A percentile compares a stretch with the other conserved stretches of the same genome.
phyloP scores from a whole-genome alignment of 192 early-diverging fungal genomes.

The Kappamyces sp. region DNA sequence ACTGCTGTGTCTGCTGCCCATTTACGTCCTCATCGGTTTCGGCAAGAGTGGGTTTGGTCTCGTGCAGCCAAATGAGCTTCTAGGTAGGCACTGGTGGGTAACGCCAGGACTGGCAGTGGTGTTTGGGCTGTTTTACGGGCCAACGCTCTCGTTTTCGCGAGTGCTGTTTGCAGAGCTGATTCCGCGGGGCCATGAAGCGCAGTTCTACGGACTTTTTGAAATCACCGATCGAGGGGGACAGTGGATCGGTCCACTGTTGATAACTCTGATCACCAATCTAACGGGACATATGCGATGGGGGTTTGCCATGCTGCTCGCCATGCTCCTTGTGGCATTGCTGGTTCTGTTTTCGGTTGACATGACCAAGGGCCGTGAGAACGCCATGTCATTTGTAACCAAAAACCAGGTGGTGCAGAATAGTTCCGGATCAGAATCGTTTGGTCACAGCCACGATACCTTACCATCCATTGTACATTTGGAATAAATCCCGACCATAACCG shows the following conservation, averaged over 20 bases:
- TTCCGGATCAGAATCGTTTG: no score
- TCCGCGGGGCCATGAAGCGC: conserved; percentile 29
- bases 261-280: conserved; percentile 7
- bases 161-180: conserved; percentile 31
- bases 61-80: conserved; percentile 21
- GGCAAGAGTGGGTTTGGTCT: conserved; percentile 9
- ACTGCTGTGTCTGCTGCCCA: no score
- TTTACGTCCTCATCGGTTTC: conserved; percentile 28
- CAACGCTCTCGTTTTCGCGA: conserved; percentile 19
- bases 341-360: conserved; percentile 53
- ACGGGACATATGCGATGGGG: not conserved
- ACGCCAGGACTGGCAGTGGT: conserved; percentile 17
- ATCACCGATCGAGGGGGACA: conserved; percentile 29
- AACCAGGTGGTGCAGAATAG: no score
- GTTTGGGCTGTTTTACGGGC: conserved; percentile 21
- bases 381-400: no score
- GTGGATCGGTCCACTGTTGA: conserved; percentile 33
- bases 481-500: no score
- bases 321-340: conserved; percentile 46
- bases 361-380: no score
- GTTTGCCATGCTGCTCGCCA: conserved; percentile 41
- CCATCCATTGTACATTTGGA: no score
- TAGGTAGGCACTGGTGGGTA: no score
- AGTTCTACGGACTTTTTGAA: conserved; percentile 32
- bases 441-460: no score